A percentile compares a stretch with the other conserved stretches of the same genome.
Conservation (phyloP, 805 yeast genomes). For the Wickerhamiella parazyma region DNA sequence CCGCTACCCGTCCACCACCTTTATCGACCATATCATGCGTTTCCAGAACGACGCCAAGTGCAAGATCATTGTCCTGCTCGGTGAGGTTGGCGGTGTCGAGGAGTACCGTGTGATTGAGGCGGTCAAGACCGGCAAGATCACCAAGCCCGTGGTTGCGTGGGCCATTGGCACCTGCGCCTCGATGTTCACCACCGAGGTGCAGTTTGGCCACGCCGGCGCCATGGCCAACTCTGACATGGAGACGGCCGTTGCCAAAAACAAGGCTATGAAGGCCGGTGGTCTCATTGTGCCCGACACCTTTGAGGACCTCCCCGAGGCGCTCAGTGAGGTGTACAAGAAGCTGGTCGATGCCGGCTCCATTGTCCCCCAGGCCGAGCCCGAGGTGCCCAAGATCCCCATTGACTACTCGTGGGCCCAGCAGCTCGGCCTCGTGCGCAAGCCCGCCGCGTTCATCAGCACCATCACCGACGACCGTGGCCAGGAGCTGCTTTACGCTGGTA, state of each 20-base stretch:
- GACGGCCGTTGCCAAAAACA: conserved; percentile 52
- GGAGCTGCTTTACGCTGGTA: conserved; percentile 34
- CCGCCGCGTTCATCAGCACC: conserved; percentile 36
- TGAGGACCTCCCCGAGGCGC: conserved; percentile 32
- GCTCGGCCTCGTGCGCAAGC: conserved; percentile 34
- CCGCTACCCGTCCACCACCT: conserved; percentile 61
- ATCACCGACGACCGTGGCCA: conserved; percentile 37
- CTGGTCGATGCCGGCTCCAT: conserved; percentile 33
- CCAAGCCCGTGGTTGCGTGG: conserved; percentile 59
- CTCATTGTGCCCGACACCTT: conserved; percentile 76
- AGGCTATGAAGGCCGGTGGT: conserved; percentile 83
- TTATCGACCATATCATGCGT: conserved; percentile 53
- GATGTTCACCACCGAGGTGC: conserved; percentile 54
- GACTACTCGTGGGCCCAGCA: conserved; percentile 38
- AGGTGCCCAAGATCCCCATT: conserved; percentile 35
- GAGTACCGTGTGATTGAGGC: conserved; percentile 61
- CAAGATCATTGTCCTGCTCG: conserved; percentile 51
- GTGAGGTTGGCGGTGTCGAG: conserved; percentile 63
- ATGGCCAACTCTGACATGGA: conserved; percentile 58
- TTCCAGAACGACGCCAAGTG: conserved; percentile 51
- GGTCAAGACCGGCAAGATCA: conserved; percentile 47
- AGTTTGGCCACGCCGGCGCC: conserved; percentile 57
- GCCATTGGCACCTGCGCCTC: conserved; percentile 60
- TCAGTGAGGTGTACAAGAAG: conserved; percentile 59
- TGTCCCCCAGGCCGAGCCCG: conserved; percentile 31